Conservation (phyloP, 208 protist genomes). For the Wallacemonas collosoma region DNA sequence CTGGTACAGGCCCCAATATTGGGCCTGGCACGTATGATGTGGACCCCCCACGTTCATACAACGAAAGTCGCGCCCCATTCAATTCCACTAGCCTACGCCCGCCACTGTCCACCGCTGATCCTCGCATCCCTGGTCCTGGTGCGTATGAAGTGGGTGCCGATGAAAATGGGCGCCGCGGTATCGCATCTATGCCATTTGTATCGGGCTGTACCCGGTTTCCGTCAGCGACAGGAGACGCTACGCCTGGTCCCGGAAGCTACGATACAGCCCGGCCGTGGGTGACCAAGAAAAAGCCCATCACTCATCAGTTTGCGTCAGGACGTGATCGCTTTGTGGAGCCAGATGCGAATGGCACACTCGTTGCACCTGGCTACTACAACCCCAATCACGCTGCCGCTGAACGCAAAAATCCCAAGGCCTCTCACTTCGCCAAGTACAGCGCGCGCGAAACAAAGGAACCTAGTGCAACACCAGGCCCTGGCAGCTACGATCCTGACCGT, state of each 20-base stretch:
- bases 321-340: background rate
- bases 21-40: slow-evolving; percentile 83
- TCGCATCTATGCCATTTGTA: slow-evolving; percentile 64
- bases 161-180: slow-evolving; percentile 25
- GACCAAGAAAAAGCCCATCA: slow-evolving; percentile 30
- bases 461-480: slow-evolving; percentile 64
- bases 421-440: slow-evolving; percentile 69
- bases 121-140: slow-evolving; percentile 60
- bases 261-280: slow-evolving; percentile 29
- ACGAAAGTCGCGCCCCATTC: slow-evolving; percentile 70
- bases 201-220: slow-evolving; percentile 66
- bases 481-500: slow-evolving; percentile 54
- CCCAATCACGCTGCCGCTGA: slow-evolving; percentile 44
- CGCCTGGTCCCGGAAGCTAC: slow-evolving; percentile 76
- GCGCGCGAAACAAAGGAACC: slow-evolving; percentile 25
- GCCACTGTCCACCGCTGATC: slow-evolving; percentile 27
- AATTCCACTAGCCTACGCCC: slow-evolving; percentile 60
- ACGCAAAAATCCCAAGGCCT: slow-evolving; percentile 43
- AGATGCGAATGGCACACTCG: background rate
- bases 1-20: slow-evolving; percentile 51
- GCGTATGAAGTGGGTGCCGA: slow-evolving; percentile 42
- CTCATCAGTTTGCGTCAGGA: slow-evolving; percentile 34
- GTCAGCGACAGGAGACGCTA: slow-evolving; percentile 20
- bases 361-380: slow-evolving; percentile 60
- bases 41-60: slow-evolving; percentile 20